These are phyloP conservation scores for Dinochytrium kinnereticum DNA, from an alignment of 371 early-diverging fungal species.

Conservation along the genomic window DNA sequence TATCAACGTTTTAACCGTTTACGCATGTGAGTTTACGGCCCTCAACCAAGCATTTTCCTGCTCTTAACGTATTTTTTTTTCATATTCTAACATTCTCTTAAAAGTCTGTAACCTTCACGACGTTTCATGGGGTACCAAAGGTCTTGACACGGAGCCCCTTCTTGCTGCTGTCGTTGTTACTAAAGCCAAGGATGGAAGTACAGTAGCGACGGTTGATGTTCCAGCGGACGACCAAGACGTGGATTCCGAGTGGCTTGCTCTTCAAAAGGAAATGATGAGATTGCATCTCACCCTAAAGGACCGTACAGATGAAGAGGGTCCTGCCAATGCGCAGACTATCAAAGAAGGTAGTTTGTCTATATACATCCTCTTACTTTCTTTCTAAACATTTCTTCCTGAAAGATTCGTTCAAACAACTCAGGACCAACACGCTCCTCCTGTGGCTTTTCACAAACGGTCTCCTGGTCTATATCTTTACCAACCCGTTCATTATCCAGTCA, in stretches of 20 bases:
- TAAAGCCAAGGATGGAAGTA: conserved; percentile 23
- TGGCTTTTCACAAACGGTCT: conserved; percentile 84
- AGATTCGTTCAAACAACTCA: conserved; percentile 84
- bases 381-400: not conserved
- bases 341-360: not conserved
- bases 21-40: conserved; percentile 36
- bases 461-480: conserved; percentile 65
- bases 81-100: not conserved
- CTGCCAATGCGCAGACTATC: conserved; percentile 74
- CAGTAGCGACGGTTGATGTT: conserved; percentile 56
- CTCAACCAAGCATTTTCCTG: conserved; percentile 1
- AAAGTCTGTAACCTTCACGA: conserved; percentile 56
- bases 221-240: conserved; percentile 76
- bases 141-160: conserved; percentile 48
- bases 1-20: conserved; percentile 49
- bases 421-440: conserved; percentile 78
- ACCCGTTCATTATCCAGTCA: conserved; percentile 20
- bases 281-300: conserved; percentile 57
- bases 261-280: conserved; percentile 43
- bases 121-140: conserved; percentile 90
- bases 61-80: not conserved
- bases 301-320: conserved; percentile 51
- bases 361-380: not conserved
- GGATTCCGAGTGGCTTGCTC: conserved; percentile 53
- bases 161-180: conserved; percentile 19